Conservation (phyloP, 75 land plant species). For the Sequoiadendron giganteum region DNA sequence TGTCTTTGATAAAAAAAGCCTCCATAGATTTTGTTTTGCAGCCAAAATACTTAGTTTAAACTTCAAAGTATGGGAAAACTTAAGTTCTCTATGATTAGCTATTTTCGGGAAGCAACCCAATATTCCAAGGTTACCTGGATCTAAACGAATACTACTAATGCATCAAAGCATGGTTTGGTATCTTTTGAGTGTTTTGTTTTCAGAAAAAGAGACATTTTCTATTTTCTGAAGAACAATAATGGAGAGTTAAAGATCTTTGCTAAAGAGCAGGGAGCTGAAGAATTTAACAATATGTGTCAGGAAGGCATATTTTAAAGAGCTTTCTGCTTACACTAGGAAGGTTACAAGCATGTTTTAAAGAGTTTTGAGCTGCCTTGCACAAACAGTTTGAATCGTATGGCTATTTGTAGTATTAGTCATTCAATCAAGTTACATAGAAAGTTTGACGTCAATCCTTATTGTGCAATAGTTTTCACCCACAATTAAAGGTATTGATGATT, state of each 20-base stretch:
- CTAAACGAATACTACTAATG: slow-evolving; percentile 46
- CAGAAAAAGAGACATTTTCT: slow-evolving; percentile 34
- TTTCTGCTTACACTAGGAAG: no score
- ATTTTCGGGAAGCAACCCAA: slow-evolving; percentile 54
- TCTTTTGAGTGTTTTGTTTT: slow-evolving; percentile 79
- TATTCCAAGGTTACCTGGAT: slow-evolving; percentile 51
- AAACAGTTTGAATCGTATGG: slow-evolving; percentile 53
- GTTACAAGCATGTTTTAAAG: no score
- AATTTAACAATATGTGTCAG: no score
- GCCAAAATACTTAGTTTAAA: no score
- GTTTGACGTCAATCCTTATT: slow-evolving; percentile 46
- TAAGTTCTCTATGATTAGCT: no score
- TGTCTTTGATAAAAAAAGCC: no score
- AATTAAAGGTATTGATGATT: slow-evolving; percentile 39
- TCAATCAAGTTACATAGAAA: slow-evolving; percentile 52
- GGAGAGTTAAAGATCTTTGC: slow-evolving; percentile 26
- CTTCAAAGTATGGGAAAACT: no score
- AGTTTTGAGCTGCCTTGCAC: slow-evolving; percentile 7
- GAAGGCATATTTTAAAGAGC: no score
- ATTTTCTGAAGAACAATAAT: slow-evolving; percentile 24
- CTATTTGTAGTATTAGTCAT: slow-evolving; percentile 55
- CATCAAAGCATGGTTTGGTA: slow-evolving; percentile 96
- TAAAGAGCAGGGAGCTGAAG: no score
- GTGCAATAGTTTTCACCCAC: slow-evolving; percentile 58
- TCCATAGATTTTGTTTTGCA: no score